Percentiles rank a stretch among this genome's conserved stretches.
Conservation (phyloP, 164 flowering plant genomes). For the Berberis thunbergii region DNA sequence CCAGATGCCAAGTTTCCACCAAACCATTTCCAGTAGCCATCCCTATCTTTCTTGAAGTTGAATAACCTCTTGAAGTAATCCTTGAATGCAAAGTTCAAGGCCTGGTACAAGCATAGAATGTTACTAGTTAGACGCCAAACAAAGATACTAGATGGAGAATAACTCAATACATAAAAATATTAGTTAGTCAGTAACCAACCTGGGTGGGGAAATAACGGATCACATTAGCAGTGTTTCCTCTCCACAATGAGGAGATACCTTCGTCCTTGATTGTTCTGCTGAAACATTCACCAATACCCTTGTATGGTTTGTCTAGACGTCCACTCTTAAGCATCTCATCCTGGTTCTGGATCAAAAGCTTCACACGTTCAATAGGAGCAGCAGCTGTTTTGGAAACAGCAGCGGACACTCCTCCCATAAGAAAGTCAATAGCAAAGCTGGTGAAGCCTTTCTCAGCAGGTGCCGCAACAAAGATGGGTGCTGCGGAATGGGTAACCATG, state of each 20-base stretch:
- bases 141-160: no score
- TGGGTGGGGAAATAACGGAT: constrained; percentile 93
- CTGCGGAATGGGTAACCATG: constrained; percentile 22
- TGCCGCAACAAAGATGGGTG: constrained; percentile 59
- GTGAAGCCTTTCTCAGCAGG: constrained; percentile 69
- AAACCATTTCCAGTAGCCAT: constrained; percentile 87
- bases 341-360: constrained; percentile 86
- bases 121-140: no score
- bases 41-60: constrained; percentile 77
- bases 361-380: constrained; percentile 90
- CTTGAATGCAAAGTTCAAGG: constrained; percentile 89
- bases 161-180: no score
- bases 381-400: constrained; percentile 92
- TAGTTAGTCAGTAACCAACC: constrained; percentile 25
- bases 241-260: constrained; percentile 61
- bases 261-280: constrained; percentile 59
- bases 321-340: constrained; percentile 84
- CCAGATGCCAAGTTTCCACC: constrained; percentile 89
- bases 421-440: constrained; percentile 62
- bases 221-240: constrained; percentile 87
- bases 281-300: constrained; percentile 83
- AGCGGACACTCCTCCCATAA: constrained; percentile 91
- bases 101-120: constrained; percentile 25
- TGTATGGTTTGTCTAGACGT: constrained; percentile 75
- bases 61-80: constrained; percentile 84